Percentiles rank a stretch among this genome's conserved stretches.
Evolutionary conservation across 2,329 filamentous ascomycete genomes (phyloP).

Genomic region (Verticillium nubilum): DNA sequence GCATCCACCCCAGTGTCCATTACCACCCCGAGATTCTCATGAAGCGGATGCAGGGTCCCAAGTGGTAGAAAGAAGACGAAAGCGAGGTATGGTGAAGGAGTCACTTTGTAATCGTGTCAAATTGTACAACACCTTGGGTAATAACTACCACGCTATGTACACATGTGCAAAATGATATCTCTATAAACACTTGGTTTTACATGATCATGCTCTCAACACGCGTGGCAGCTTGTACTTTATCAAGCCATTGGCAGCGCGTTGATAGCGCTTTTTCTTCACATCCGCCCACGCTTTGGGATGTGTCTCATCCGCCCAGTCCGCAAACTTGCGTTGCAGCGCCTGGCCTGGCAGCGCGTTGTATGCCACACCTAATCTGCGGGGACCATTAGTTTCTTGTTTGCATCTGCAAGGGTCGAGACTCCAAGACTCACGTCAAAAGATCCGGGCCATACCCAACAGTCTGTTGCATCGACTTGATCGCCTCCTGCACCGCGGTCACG

Average conservation of each 20-base stretch:
- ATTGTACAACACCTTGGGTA: constrained; percentile 19
- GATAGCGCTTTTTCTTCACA: constrained; percentile 50
- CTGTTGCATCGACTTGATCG: constrained; percentile 62
- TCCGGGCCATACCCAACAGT: constrained; percentile 65
- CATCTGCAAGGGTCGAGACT: background rate
- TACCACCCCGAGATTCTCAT: constrained; percentile 76
- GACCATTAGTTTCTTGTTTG: background rate
- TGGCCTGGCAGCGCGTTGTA: constrained; percentile 68
- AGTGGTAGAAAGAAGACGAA: background rate
- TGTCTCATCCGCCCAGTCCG: constrained; percentile 64
- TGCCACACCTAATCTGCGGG: constrained; percentile 61
- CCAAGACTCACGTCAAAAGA: constrained; percentile 59
- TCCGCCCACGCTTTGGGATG: constrained; percentile 67
- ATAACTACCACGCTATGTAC: constrained; percentile 13
- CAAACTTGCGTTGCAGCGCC: constrained; percentile 62
- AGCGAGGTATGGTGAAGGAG: background rate
- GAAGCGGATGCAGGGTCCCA: constrained; percentile 14
- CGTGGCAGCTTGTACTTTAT: constrained; percentile 44
- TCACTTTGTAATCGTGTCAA: constrained; percentile 1
- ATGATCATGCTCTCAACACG: constrained; percentile 39
- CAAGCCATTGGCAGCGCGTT: constrained; percentile 35
- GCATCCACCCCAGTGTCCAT: constrained; percentile 88
- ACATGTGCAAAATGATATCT: constrained; percentile 8
- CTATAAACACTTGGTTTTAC: constrained; percentile 20
- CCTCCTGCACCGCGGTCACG: constrained; percentile 59